Base-by-base conservation (phyloP, 2,329 filamentous ascomycete genomes). In the Trichoderma guizhouense region DNA sequence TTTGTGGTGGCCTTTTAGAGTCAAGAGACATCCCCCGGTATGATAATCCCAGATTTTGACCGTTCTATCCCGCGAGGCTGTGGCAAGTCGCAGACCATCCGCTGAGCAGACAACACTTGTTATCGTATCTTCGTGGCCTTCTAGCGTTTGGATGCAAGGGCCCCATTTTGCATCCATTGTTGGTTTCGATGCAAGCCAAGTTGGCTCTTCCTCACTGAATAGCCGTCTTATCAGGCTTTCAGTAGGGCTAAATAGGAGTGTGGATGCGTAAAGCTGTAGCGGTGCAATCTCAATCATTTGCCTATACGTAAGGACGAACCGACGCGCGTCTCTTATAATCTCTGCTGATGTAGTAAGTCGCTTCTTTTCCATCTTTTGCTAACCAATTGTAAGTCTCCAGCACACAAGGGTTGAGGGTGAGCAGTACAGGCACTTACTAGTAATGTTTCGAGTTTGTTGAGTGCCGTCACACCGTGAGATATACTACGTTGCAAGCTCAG, bases 401-500 rank as follows among this genome's bases (percentile, higher is more conserved):
- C 7, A 51, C 21, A 28, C 12, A 55, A 55, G 8, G 1, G 21
- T 14, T 28, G 0, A 2, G 3, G 18, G 14, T 28, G 24, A 55
- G 9, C 12, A 55, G 51, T 28, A 5, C 3, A 3, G 1, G 51
- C 51, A 28, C 51, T 55, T 55, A 55, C 51, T 3, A 55, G 51
- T 28, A 55, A 5, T 26, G 24, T 12, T 24, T 55, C 51, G 21
- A 57, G 71, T 58, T 30, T 71, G 58, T n/a, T 61, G 47, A 24
- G 73, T 55, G 14, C 69, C 57, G 18, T 3, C 9, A 72, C 34
- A 7, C 69, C 80, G 70, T 75, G 53, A 7, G 74, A 73, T 5
- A 79, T 74, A 60, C 74, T 73, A 8, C 67, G 53, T 9, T 82
- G 72, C 6, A 83, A 77, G 61, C 81, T 81, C 1, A 85, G 77